These are phyloP conservation scores for Hypsizygus marmoreus DNA, from an alignment of 768 basidiomycete species.

Conservation along the genomic window DNA sequence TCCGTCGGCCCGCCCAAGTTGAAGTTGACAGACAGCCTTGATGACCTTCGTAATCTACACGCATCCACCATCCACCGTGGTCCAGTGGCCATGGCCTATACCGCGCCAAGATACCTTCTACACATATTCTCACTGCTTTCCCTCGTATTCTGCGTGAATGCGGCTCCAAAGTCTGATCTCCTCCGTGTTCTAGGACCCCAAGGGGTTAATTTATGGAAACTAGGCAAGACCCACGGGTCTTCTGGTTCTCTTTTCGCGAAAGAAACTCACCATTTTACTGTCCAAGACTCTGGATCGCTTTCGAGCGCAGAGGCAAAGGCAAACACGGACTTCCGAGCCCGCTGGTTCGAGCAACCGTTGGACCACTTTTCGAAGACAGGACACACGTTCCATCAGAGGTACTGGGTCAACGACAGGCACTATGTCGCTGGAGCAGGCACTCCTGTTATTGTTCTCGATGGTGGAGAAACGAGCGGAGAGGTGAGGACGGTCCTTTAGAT, in stretches of 20 bases:
- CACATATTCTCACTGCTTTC: conserved; percentile 7
- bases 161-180: conserved; percentile 15
- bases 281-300: conserved; percentile 20
- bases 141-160: conserved; percentile 3
- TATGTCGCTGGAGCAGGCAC: conserved; percentile 71
- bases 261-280: conserved; percentile 13
- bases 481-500: too few species aligned
- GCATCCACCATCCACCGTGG: background rate
- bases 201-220: conserved; percentile 66
- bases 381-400: conserved; percentile 82
- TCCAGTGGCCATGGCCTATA: conserved; percentile 9
- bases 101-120: conserved; percentile 3
- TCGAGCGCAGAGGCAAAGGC: conserved; percentile 1
- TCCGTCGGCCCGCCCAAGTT: too few species aligned
- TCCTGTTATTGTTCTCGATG: conserved; percentile 90
- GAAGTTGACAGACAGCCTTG: too few species aligned
- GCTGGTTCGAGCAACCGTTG: conserved; percentile 82
- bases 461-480: conserved; percentile 89
- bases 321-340: conserved; percentile 48
- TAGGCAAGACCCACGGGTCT: conserved; percentile 31
- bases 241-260: conserved; percentile 11
- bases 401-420: conserved; percentile 87
- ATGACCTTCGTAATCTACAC: too few species aligned
- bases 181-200: conserved; percentile 48
- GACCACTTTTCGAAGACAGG: conserved; percentile 70